phyloP scores from a whole-genome alignment of 331 rosid species.

The Acacia pycnantha region DNA sequence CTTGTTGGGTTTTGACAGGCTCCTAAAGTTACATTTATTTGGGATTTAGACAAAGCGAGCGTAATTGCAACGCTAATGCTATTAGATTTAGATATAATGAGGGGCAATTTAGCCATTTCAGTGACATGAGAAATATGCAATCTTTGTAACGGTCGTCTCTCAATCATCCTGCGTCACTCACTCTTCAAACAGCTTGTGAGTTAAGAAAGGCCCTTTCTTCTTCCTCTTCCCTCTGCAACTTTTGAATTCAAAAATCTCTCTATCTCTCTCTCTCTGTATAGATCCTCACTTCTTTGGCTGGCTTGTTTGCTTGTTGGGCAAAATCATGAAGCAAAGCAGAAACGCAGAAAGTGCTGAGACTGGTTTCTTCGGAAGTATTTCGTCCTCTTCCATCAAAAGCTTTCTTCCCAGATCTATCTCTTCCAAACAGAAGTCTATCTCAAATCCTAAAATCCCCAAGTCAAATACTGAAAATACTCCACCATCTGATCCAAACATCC shows the following conservation, averaged over 20 bases:
- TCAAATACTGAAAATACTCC: conserved; percentile 65
- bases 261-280: conserved; percentile 7
- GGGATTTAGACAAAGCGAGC: neutral
- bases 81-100: neutral
- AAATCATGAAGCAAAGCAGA: conserved; percentile 40
- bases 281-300: conserved; percentile 14
- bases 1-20: neutral
- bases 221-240: conserved; percentile 25
- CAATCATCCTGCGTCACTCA: too few species aligned
- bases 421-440: conserved; percentile 45
- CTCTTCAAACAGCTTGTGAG: neutral
- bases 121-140: too few species aligned
- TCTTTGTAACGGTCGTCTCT: conserved; percentile 2
- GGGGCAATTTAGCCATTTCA: neutral
- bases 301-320: neutral
- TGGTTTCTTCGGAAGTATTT: conserved; percentile 53
- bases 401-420: conserved; percentile 78
- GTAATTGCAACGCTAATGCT: neutral
- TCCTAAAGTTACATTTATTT: neutral
- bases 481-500: conserved; percentile 67
- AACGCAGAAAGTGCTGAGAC: conserved; percentile 29
- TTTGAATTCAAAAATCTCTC: conserved; percentile 35
- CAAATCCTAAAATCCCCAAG: conserved; percentile 32
- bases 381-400: conserved; percentile 51
- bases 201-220: neutral